Conservation (phyloP, 768 basidiomycete species). For the Pholiota molesta region DNA sequence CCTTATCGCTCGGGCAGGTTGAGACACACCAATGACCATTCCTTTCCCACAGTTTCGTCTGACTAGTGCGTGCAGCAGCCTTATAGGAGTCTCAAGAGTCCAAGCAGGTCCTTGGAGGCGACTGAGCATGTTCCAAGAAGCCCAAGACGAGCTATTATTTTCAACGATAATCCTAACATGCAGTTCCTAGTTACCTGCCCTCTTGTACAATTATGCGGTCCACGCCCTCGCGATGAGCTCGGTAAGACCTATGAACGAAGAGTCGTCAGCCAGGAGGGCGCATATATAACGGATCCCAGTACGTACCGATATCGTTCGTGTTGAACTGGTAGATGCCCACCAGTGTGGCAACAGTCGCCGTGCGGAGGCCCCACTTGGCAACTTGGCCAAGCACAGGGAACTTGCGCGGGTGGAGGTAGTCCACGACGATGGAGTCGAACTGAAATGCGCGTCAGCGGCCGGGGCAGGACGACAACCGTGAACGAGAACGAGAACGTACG, state of each 20-base stretch:
- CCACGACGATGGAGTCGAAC: slow-evolving; percentile 79
- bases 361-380: slow-evolving; percentile 75
- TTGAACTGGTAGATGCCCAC: slow-evolving; percentile 98
- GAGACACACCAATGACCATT: neutral
- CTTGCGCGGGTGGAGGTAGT: slow-evolving; percentile 94
- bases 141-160: neutral
- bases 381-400: slow-evolving; percentile 80
- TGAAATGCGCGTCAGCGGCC: slow-evolving; percentile 27
- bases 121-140: neutral
- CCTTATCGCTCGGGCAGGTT: neutral
- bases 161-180: neutral
- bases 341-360: slow-evolving; percentile 77
- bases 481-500: slow-evolving; percentile 52
- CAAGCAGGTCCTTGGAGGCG: neutral
- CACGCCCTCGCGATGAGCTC: slow-evolving; percentile 85
- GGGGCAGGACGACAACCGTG: neutral
- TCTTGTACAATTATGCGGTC: slow-evolving; percentile 59
- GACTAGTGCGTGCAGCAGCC: neutral
- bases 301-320: slow-evolving; percentile 95
- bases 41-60: neutral
- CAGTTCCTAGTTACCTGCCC: neutral
- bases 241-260: slow-evolving; percentile 65
- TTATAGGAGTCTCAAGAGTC: neutral
- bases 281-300: neutral
- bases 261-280: neutral